Evolutionary conservation across 2,329 filamentous ascomycete genomes (phyloP), one percentile per base, ranked within the genome.

Genomic region (Alternaria solani): DNA sequence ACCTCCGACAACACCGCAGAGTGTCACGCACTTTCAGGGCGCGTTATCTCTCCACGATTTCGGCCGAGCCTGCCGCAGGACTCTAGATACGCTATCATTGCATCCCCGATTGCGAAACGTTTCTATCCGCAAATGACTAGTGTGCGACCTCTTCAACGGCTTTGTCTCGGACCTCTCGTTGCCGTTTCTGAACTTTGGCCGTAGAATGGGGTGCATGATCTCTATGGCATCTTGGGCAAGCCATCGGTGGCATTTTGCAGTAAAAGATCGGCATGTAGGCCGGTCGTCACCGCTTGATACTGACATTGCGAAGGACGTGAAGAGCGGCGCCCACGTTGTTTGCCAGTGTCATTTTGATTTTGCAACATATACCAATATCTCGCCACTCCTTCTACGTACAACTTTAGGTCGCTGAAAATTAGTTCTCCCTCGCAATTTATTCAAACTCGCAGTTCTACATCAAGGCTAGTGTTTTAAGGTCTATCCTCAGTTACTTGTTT

Each of bases 131-230:
- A 62, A 71, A 70, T 71, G 65, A 70, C 69, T 66, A 64, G 60
- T 54, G 74, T 76, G 63, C 68, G 57, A 75, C 72, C 64, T 63
- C 54, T 65, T 52, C 61, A 64, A 63, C 65, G 55, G 65, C 60
- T 66, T 64, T 61, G 71, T 75, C 70, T 66, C 67, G 72, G 69
- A 59, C 59, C 57, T 26, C 51, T 48, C 32, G 60, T 61, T 41
- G 26, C 61, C 51, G 56, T 62, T 61, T 64, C 63, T 58, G 30
- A 66, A 47, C 58, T 65, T 63, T 60, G 57, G 49, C 63, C 51
- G 61, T 61, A 41, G 9, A 51, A 55, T 48, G 39, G 38, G 30
- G 14, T 36, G 46, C 5, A 25, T 38, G 23, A 26, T 25, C 16
- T 36, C 8, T n/a, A 20, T 18, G 32, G 7, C 1, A 14, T 30